These are phyloP conservation scores for Apiospora koreana DNA, from an alignment of 2,329 filamentous ascomycete species.

Conservation along the genomic window DNA sequence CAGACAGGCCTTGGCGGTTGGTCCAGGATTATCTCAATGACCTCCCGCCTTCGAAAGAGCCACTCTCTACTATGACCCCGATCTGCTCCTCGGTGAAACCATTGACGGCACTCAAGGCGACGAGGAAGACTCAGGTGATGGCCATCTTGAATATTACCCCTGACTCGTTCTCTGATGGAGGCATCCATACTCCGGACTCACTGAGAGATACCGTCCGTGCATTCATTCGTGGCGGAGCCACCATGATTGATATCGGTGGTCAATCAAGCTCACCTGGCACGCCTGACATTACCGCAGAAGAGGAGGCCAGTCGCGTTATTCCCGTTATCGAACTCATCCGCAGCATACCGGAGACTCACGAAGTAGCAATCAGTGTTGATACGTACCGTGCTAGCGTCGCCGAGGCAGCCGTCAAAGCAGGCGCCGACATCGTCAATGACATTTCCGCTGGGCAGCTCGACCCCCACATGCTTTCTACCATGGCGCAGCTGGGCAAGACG, in stretches of 20 bases:
- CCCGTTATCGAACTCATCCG: conserved; percentile 78
- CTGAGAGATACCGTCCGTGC: conserved; percentile 59
- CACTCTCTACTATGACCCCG: conserved; percentile 61
- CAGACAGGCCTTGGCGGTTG: conserved; percentile 59
- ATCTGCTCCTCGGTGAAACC: conserved; percentile 50
- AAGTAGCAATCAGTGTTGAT: conserved; percentile 82
- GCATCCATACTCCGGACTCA: conserved; percentile 56
- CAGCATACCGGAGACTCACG: conserved; percentile 58
- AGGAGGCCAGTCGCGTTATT: conserved; percentile 77
- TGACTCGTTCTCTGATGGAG: conserved; percentile 95
- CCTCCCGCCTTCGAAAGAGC: conserved; percentile 48
- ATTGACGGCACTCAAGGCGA: conserved; percentile 58
- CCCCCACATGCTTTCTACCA: conserved; percentile 76
- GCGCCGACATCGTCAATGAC: conserved; percentile 94
- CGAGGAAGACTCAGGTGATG: conserved; percentile 78
- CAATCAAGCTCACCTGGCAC: conserved; percentile 86
- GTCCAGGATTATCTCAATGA: conserved; percentile 63
- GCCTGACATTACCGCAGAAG: conserved; percentile 64
- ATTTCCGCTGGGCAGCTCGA: conserved; percentile 83
- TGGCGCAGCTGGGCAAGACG: conserved; percentile 76
- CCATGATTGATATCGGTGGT: conserved; percentile 89
- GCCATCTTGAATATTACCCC: conserved; percentile 93
- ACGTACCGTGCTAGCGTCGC: conserved; percentile 89
- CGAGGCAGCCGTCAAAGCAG: conserved; percentile 70
- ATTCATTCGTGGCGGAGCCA: conserved; percentile 70